Conservation (phyloP, 78 protist genomes). For the Dictyostelium intermedium region DNA sequence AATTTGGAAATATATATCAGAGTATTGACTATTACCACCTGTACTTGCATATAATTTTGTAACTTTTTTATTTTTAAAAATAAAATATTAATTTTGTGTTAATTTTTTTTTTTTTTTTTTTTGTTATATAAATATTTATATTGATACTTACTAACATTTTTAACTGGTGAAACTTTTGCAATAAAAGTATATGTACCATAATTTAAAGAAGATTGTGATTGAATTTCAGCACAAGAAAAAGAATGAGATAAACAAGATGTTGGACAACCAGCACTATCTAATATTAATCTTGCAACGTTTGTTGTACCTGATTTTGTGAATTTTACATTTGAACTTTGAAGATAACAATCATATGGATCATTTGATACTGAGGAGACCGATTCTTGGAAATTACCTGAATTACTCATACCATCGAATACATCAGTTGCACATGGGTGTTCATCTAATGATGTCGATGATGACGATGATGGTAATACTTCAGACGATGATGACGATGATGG, state of each 20-base stretch:
- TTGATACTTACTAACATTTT: slow-evolving; percentile 26
- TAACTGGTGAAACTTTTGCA: background rate
- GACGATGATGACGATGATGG: background rate
- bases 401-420: background rate
- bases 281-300: background rate
- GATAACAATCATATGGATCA: slow-evolving; percentile 1
- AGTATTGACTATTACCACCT: background rate
- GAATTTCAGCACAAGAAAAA: background rate
- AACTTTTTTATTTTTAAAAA: background rate
- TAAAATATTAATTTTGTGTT: background rate
- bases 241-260: background rate
- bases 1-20: slow-evolving; percentile 16
- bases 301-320: background rate
- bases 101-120: background rate
- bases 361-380: background rate
- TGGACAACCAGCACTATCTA: slow-evolving; percentile 22
- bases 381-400: background rate
- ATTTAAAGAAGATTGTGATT: background rate
- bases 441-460: background rate
- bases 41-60: background rate
- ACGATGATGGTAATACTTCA: background rate
- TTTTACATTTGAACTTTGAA: background rate
- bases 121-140: background rate
- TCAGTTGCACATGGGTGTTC: background rate
- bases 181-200: background rate